Base-by-base conservation (phyloP, 2,329 filamentous ascomycete species). In the Mollisiaceae sp. region DNA sequence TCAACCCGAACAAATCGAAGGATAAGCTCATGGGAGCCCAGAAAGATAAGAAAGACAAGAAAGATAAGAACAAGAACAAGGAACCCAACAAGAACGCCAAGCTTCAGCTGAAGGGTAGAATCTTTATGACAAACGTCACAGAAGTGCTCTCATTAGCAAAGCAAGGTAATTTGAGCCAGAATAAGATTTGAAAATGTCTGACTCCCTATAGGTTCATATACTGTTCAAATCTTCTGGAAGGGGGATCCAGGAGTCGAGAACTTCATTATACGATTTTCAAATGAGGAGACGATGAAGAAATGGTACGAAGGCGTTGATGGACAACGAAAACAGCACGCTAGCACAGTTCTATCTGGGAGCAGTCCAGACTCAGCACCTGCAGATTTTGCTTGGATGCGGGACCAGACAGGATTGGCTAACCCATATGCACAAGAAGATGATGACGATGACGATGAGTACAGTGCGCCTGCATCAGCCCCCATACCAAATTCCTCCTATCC, bases 51-150 rank as follows among this genome's bases (percentile, higher is more conserved):
- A 90, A 89, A 74, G 88, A 90, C 75, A 88, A 86, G 76, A 86
- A 85, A 81, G 84, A 79, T 77, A 93, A 91, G 77, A 91, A 93
- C 63, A 94, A 92, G 76, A 89, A 87, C 72, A 88, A 89, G 75
- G 88, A 87, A 75, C 85, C 84, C 78, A 8, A 84, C 87, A 65
- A 92, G 89, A 77, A 76, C 78, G 56, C 90, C 50, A 97, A 94
- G 79, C 83, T 98, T 67, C 94, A 97, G 78, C 85, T 99, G 36
- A 99, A 99, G 79, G 95, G 95, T 45, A 89, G 95, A 60, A 99
- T 99, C 74, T 98, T 97, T 80, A 98, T 99, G 94, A 93, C 94
- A 72, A 99, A 99, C 75, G 94, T 99, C 62, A 98, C 94, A 45
- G 93, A 97, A 77, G 90, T 97, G n/a, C 83, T 97, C 50, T 94